Evolutionary conservation across 116 monocot genomes (phyloP), one percentile per base, ranked within the genome.

Genomic region (Trichopus zeylanicus): DNA sequence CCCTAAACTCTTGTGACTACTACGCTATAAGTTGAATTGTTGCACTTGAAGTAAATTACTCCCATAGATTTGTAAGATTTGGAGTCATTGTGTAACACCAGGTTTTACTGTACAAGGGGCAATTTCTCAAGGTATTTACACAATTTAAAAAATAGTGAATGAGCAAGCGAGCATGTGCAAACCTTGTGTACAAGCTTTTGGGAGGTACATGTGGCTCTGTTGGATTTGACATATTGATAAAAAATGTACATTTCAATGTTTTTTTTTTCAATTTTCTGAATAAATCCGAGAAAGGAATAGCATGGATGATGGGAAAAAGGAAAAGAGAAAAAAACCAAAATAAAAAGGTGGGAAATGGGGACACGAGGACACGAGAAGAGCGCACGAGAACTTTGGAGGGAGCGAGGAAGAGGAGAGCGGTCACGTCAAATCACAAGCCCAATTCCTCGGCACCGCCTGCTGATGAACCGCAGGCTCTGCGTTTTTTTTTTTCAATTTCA

Each of bases 371-470:
- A 42, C 0, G 2, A 39, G 9, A 39, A 11, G 12, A 11, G 10
- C 15, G 39, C 13, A 16, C 18, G 42, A 42, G 42, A 42, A 9
- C n/a, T 42, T 42, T 42, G 42, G 42, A 13, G 42, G 51, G 51
- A 24, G 24, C 5, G 35, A 24, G 51, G 22, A n/a, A 51, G 51
- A 20, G 51, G 24, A 20, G 51, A 5, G 5, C 2, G 19, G 53
- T 29, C 26, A 53, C 53, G 13, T 53, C 53, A 53, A n/a, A 53
- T 53, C 53, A 29, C 53, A 26, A 53, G 2, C 13, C 53, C 53
- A 53, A 28, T 27, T 53, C 53, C 53, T 53, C 53, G 53, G 29
- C 53, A 53, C 1, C 53, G 19, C 19, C 51, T 12, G 46, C 46
- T 18, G 7, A 46, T 6, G 46, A 27, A 28, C 56, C 56, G 11